Conservation (phyloP, 2,329 filamentous ascomycete genomes). For the Ophiostoma perfectum region DNA sequence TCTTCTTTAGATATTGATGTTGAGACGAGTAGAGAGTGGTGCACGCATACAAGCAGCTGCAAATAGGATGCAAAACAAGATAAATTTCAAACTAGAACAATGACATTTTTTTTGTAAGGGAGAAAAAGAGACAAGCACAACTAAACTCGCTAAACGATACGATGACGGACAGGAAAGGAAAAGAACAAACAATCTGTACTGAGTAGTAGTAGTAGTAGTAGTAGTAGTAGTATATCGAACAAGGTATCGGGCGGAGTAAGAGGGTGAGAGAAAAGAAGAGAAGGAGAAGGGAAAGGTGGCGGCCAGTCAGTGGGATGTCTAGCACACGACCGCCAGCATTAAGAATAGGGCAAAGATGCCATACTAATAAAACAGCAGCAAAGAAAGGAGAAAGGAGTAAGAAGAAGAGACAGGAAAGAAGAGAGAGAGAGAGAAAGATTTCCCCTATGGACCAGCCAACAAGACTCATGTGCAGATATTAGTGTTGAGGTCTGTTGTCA, state of each 20-base stretch:
- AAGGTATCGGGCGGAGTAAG: conserved; percentile 10
- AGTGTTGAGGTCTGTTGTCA: conserved; percentile 34
- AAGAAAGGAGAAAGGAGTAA: conserved; percentile 27
- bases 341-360: conserved; percentile 37
- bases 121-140: background rate
- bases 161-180: background rate
- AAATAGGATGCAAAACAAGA: background rate
- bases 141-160: conserved; percentile 8
- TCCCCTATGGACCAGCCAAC: conserved; percentile 50
- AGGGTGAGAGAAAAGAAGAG: background rate
- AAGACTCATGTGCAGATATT: conserved; percentile 40
- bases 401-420: conserved; percentile 11
- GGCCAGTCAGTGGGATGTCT: conserved; percentile 26
- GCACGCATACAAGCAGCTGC: background rate
- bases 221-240: conserved; percentile 13
- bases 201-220: conserved; percentile 12
- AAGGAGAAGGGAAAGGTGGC: conserved; percentile 26
- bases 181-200: conserved; percentile 10
- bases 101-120: conserved; percentile 12
- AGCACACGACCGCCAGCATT: conserved; percentile 32
- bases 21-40: no score
- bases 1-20: no score
- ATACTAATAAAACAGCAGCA: conserved; percentile 44
- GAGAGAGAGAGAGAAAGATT: conserved; percentile 32
- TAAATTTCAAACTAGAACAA: conserved; percentile 4